Percentiles rank a stretch among this genome's conserved stretches.
Evolutionary conservation across 225 moss, liverwort and hornwort genomes (phyloP).

Genomic region (Asterella californica): DNA sequence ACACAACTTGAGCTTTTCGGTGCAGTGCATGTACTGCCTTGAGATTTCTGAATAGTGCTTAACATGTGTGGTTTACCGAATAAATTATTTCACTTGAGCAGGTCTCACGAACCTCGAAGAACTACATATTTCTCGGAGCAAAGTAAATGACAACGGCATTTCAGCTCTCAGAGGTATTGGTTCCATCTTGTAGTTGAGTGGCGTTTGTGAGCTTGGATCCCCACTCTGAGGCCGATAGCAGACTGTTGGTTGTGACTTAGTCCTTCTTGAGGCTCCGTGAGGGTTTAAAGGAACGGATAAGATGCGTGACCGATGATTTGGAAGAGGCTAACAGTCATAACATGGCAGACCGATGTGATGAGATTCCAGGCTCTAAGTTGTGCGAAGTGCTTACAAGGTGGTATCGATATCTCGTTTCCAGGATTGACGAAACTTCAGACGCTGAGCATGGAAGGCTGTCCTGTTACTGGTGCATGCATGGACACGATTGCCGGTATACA

Average conservation of each 20-base stretch:
- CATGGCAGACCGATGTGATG: not conserved
- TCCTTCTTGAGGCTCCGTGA: too few relatives aligned
- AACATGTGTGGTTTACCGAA: not conserved
- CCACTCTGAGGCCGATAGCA: not conserved
- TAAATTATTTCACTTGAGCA: conserved; percentile 14
- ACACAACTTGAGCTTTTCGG: not conserved
- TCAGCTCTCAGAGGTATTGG: conserved; percentile 58
- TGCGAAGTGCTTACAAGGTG: not conserved
- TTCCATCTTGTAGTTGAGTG: not conserved
- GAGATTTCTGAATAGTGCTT: not conserved
- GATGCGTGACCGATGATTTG: not conserved
- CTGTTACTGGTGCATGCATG: conserved; percentile 65
- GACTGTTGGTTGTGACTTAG: too few relatives aligned
- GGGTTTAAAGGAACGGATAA: not conserved
- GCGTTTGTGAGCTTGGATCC: not conserved
- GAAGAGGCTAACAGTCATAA: not conserved
- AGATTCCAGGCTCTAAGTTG: not conserved
- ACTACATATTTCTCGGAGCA: conserved; percentile 89
- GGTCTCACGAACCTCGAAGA: conserved; percentile 84
- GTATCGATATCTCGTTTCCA: conserved; percentile 23
- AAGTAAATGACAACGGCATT: conserved; percentile 75
- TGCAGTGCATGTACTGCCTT: not conserved
- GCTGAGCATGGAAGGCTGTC: conserved; percentile 91
- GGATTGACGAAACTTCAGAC: conserved; percentile 71
- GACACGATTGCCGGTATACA: conserved; percentile 67